A percentile compares a stretch with the other conserved stretches of the same genome.
phyloP scores from a whole-genome alignment of 352 stramenopile genomes.

The Globisporangium iwayamae region DNA sequence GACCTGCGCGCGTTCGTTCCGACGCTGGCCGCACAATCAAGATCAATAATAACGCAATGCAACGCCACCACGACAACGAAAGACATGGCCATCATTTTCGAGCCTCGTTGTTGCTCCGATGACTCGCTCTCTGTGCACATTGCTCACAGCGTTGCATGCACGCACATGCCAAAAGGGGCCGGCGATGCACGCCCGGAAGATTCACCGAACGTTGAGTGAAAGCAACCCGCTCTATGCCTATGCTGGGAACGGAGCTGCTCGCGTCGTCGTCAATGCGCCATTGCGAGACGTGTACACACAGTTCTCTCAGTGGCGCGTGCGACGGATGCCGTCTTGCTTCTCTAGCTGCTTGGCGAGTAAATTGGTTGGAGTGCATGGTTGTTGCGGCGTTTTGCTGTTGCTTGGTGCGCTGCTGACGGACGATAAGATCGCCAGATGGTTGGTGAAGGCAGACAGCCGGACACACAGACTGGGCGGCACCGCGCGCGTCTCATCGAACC shows the following conservation, averaged over 20 bases:
- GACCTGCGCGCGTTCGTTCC: conserved; percentile 5
- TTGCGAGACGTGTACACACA: no score
- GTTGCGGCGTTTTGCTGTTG: neutral
- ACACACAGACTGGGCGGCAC: neutral
- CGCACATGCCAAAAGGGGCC: neutral
- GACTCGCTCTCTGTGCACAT: neutral
- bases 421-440: neutral
- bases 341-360: no score
- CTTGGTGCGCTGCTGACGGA: neutral
- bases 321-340: neutral
- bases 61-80: neutral
- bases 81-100: neutral
- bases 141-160: neutral
- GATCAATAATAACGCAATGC: neutral
- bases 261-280: neutral
- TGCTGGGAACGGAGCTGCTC: neutral
- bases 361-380: neutral
- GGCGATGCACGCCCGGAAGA: neutral
- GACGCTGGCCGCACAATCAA: neutral
- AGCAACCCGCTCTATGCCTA: neutral
- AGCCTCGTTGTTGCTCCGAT: neutral
- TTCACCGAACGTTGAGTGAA: conserved; percentile 2
- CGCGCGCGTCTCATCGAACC: neutral
- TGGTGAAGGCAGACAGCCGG: neutral
- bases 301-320: no score